Conservation (phyloP, 805 yeast species). For the Kodamaea neixiangensis region DNA sequence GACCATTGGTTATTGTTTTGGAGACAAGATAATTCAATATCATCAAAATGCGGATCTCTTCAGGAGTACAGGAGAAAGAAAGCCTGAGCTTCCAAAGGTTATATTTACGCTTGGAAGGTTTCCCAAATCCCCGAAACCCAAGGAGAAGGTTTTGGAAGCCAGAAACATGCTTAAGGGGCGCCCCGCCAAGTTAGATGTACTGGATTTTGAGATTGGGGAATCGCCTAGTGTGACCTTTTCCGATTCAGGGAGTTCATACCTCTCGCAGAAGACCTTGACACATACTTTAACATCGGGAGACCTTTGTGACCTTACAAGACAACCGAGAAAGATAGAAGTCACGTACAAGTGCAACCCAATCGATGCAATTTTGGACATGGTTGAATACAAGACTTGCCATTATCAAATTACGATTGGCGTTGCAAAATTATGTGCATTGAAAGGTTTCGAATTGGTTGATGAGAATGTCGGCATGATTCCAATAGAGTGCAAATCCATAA, state of each 20-base stretch:
- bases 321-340: slow-evolving; percentile 54
- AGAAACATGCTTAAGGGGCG: slow-evolving; percentile 3
- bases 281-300: slow-evolving; percentile 50
- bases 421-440: slow-evolving; percentile 48
- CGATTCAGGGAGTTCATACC: slow-evolving; percentile 5
- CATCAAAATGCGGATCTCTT: slow-evolving; percentile 35
- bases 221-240: neutral
- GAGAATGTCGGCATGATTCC: slow-evolving; percentile 23
- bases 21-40: slow-evolving; percentile 50
- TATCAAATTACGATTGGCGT: slow-evolving; percentile 54
- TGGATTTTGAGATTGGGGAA: slow-evolving; percentile 3
- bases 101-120: slow-evolving; percentile 41
- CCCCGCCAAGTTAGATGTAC: neutral
- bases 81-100: slow-evolving; percentile 29
- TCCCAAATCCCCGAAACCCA: slow-evolving; percentile 20
- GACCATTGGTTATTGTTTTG: slow-evolving; percentile 54
- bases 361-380: slow-evolving; percentile 32
- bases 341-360: slow-evolving; percentile 55
- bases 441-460: slow-evolving; percentile 32
- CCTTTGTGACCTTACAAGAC: slow-evolving; percentile 58
- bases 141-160: neutral
- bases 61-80: slow-evolving; percentile 30
- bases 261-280: slow-evolving; percentile 34
- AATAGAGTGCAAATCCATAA: neutral
- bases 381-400: slow-evolving; percentile 58